Percentiles rank a stretch among this genome's conserved stretches.
phyloP scores from a whole-genome alignment of 352 stramenopile species.

The Globisporangium cystogenes region DNA sequence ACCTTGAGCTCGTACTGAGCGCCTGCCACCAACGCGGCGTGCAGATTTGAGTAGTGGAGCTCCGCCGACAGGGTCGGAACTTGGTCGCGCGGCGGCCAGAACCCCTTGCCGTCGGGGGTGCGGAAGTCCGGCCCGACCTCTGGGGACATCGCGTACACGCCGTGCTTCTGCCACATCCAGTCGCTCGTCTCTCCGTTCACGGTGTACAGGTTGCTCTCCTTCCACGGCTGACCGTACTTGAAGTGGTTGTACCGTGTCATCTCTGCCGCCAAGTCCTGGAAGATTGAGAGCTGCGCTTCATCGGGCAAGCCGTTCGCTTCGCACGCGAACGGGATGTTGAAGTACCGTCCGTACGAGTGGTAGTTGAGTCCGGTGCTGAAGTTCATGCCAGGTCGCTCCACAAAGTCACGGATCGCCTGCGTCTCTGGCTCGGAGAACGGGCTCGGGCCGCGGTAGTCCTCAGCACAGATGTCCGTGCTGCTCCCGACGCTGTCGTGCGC shows the following conservation, averaged over 20 bases:
- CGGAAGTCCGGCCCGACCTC: slow-evolving; percentile 71
- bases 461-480: slow-evolving; percentile 54
- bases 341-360: slow-evolving; percentile 78
- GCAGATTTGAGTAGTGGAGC: slow-evolving; percentile 73
- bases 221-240: slow-evolving; percentile 72
- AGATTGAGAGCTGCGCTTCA: slow-evolving; percentile 30
- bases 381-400: slow-evolving; percentile 40
- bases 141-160: slow-evolving; percentile 82
- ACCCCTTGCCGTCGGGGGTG: slow-evolving; percentile 28
- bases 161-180: slow-evolving; percentile 79
- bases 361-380: slow-evolving; percentile 77
- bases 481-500: slow-evolving; percentile 51
- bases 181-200: slow-evolving; percentile 87
- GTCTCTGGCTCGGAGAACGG: slow-evolving; percentile 84
- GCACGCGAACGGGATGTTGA: slow-evolving; percentile 84
- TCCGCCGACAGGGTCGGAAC: slow-evolving; percentile 55
- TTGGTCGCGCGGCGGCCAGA: slow-evolving; percentile 57
- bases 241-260: slow-evolving; percentile 78
- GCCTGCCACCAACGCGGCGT: slow-evolving; percentile 41
- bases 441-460: slow-evolving; percentile 62
- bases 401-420: slow-evolving; percentile 57
- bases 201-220: slow-evolving; percentile 79
- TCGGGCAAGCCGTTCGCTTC: slow-evolving; percentile 43
- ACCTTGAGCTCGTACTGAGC: slow-evolving; percentile 50
- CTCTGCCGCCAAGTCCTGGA: slow-evolving; percentile 46